phyloP scores from a whole-genome alignment of 176 grass and related monocot species.

The Leersia perrieri region DNA sequence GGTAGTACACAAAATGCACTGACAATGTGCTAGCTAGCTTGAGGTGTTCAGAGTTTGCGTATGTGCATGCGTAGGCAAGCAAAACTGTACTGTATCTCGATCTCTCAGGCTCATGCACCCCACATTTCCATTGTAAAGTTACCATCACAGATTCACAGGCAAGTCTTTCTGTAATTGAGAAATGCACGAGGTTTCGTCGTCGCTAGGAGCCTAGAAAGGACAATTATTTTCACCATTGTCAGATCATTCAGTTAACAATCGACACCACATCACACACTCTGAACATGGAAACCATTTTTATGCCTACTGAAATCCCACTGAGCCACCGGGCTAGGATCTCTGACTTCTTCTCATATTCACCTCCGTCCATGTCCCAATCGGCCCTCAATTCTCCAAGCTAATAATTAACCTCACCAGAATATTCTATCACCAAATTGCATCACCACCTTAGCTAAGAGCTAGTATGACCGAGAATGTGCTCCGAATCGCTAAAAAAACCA shows the following conservation, averaged over 20 bases:
- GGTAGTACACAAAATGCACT: not conserved
- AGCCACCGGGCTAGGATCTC: not conserved
- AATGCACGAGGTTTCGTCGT: not conserved
- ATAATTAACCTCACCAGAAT: not conserved
- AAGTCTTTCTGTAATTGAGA: not conserved
- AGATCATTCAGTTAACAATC: not conserved
- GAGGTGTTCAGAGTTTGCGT: not conserved
- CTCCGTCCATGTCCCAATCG: slow-evolving; percentile 30
- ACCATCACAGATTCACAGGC: not conserved
- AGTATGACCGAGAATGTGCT: not conserved
- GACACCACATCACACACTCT: not conserved
- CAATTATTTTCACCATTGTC: not conserved
- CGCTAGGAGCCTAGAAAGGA: not conserved
- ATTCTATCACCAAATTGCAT: not conserved
- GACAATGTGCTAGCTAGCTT: not conserved
- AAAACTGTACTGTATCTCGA: not conserved
- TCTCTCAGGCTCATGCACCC: not conserved
- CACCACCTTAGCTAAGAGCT: not conserved
- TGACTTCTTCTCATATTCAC: not conserved
- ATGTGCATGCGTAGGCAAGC: not conserved
- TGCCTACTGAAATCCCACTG: not conserved
- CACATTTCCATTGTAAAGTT: slow-evolving; percentile 12
- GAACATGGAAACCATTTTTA: not conserved
- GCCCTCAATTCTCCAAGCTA: not conserved
- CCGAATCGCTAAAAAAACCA: not conserved